Evolutionary conservation across 495 filamentous ascomycete genomes (phyloP).

Genomic region (Hypoxylon subgilvum): DNA sequence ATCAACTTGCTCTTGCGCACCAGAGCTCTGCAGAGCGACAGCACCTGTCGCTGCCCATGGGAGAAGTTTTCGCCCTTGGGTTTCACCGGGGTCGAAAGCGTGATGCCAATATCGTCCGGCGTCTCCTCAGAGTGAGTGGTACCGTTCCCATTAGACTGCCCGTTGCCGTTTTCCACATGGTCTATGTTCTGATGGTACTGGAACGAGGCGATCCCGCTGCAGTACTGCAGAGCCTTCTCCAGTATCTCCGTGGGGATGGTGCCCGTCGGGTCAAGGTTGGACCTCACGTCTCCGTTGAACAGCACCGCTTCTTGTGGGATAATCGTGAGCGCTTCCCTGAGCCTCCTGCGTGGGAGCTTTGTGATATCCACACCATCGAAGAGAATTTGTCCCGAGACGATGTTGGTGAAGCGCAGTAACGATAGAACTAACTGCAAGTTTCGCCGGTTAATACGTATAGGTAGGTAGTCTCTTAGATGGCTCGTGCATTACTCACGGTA

Average conservation of each 20-base stretch:
- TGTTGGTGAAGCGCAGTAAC: slow-evolving; percentile 61
- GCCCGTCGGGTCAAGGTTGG: slow-evolving; percentile 58
- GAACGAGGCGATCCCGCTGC: slow-evolving; percentile 54
- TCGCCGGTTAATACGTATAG: slow-evolving; percentile 21
- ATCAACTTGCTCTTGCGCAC: slow-evolving; percentile 61
- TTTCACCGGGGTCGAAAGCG: slow-evolving; percentile 52
- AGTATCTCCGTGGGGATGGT: slow-evolving; percentile 48
- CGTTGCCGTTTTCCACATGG: slow-evolving; percentile 27
- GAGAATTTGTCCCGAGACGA: slow-evolving; percentile 54
- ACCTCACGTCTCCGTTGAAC: slow-evolving; percentile 57
- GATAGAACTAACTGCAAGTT: slow-evolving; percentile 52
- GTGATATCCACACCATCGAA: slow-evolving; percentile 62
- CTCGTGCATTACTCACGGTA: slow-evolving; percentile 43
- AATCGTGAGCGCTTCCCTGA: slow-evolving; percentile 60
- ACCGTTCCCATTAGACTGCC: slow-evolving; percentile 34
- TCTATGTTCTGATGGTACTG: slow-evolving; percentile 43
- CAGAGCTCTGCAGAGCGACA: slow-evolving; percentile 63
- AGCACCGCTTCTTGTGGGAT: slow-evolving; percentile 65
- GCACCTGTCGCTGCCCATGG: slow-evolving; percentile 63
- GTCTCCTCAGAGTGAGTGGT: slow-evolving; percentile 30
- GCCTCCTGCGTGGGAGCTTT: slow-evolving; percentile 53
- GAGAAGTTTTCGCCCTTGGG: slow-evolving; percentile 62
- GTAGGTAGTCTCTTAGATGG: too few species aligned
- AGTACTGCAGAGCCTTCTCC: slow-evolving; percentile 51
- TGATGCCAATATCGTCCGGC: slow-evolving; percentile 36